These are phyloP conservation scores for Athelia sp. DNA, from an alignment of 1,284 basidiomycete species.

Conservation along the genomic window DNA sequence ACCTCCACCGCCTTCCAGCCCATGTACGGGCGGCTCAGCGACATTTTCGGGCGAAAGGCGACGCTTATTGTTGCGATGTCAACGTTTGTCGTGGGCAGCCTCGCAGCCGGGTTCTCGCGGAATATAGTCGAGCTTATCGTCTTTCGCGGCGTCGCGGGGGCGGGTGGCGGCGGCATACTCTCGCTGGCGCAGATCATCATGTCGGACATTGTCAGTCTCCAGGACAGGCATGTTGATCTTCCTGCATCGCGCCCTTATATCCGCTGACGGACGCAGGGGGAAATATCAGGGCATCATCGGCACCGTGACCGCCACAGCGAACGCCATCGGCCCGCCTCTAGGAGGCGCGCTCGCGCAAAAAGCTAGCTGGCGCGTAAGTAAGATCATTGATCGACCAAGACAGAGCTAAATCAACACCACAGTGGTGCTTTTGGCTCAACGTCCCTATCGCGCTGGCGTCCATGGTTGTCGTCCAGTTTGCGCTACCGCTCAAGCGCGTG, in stretches of 20 bases:
- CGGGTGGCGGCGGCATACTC: slow-evolving; percentile 64
- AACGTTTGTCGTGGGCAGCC: slow-evolving; percentile 59
- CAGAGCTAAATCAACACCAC: background rate
- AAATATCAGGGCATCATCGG: slow-evolving; percentile 65
- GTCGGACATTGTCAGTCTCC: slow-evolving; percentile 58
- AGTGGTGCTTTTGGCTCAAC: slow-evolving; percentile 68
- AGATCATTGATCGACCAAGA: background rate
- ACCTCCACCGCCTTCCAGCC: slow-evolving; percentile 65
- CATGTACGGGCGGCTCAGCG: slow-evolving; percentile 63
- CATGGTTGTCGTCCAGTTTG: slow-evolving; percentile 49
- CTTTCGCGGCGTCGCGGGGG: slow-evolving; percentile 66
- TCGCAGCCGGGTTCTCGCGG: slow-evolving; percentile 54
- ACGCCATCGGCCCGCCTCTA: slow-evolving; percentile 49
- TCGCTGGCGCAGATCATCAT: slow-evolving; percentile 64
- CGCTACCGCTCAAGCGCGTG: slow-evolving; percentile 64
- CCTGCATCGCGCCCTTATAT: background rate
- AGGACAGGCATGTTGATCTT: slow-evolving; percentile 39
- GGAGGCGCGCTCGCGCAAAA: slow-evolving; percentile 54
- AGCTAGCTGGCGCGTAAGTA: slow-evolving; percentile 54
- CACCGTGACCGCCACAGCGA: slow-evolving; percentile 39
- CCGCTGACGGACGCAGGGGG: slow-evolving; percentile 30
- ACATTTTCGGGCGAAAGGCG: slow-evolving; percentile 74
- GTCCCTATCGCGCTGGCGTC: slow-evolving; percentile 53
- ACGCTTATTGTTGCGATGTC: slow-evolving; percentile 55
- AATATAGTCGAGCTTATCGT: slow-evolving; percentile 70